Conservation (phyloP, 768 basidiomycete genomes). For the Gymnopilus junonius region DNA sequence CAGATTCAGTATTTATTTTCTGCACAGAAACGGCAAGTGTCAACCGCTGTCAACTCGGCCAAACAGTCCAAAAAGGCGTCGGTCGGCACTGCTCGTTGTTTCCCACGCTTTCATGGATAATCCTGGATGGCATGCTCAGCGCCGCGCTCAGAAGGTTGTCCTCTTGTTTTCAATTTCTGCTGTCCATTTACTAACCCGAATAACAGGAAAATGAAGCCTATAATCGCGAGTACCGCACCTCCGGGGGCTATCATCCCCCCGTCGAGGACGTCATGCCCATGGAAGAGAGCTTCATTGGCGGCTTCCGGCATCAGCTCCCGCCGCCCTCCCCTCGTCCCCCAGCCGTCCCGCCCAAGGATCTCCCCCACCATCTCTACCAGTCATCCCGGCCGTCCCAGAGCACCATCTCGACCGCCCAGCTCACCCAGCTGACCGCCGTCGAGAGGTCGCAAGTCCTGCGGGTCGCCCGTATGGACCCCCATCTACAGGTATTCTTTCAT, state of each 20-base stretch:
- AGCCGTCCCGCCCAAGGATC: constrained; percentile 53
- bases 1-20: not conserved
- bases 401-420: constrained; percentile 39
- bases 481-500: constrained; percentile 57
- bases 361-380: constrained; percentile 16
- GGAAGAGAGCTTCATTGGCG: constrained; percentile 65
- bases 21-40: not conserved
- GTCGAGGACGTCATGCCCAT: constrained; percentile 64
- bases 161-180: not conserved
- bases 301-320: constrained; percentile 43
- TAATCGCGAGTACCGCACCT: constrained; percentile 26
- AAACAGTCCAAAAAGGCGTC: constrained; percentile 12
- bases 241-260: constrained; percentile 50
- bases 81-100: not conserved
- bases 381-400: constrained; percentile 26
- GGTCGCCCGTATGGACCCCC: constrained; percentile 74
- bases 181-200: constrained; percentile 3
- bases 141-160: constrained; percentile 59
- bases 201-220: constrained; percentile 38
- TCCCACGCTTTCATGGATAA: constrained; percentile 60
- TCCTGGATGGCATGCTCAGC: constrained; percentile 75
- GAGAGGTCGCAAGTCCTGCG: constrained; percentile 66
- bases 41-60: constrained; percentile 10
- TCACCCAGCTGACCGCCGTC: constrained; percentile 59
- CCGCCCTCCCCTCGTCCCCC: constrained; percentile 50